Percentiles rank a stretch among this genome's conserved stretches.
These are phyloP conservation scores for Leishmania braziliensis DNA, from an alignment of 208 protist genomes.

Conservation along the genomic window DNA sequence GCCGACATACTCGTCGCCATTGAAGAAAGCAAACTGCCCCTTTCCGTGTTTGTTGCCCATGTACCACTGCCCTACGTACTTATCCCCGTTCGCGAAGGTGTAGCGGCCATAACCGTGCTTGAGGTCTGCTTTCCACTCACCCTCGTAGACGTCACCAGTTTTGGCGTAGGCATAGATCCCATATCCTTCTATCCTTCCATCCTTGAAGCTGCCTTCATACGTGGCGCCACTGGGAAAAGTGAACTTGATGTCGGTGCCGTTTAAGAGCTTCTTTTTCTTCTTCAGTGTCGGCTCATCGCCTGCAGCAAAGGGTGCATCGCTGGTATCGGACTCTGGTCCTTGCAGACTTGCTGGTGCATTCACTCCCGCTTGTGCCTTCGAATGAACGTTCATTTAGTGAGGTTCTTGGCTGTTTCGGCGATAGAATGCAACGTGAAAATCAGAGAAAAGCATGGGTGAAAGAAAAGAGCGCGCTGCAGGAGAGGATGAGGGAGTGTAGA, in stretches of 20 bases:
- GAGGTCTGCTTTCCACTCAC: slow-evolving; percentile 63
- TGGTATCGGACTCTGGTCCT: neutral
- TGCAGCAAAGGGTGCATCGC: neutral
- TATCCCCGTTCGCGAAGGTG: slow-evolving; percentile 58
- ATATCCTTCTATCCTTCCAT: slow-evolving; percentile 61
- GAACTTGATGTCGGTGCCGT: slow-evolving; percentile 53
- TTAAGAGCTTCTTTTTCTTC: slow-evolving; percentile 55
- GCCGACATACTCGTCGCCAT: slow-evolving; percentile 67
- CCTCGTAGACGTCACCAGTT: slow-evolving; percentile 62
- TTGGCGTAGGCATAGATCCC: slow-evolving; percentile 60
- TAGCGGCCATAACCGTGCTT: slow-evolving; percentile 77
- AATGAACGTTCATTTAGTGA: neutral
- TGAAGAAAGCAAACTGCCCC: slow-evolving; percentile 50
- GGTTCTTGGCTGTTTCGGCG: neutral
- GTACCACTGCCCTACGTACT: slow-evolving; percentile 70
- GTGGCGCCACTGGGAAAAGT: slow-evolving; percentile 55
- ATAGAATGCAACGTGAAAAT: neutral
- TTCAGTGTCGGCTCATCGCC: slow-evolving; percentile 7
- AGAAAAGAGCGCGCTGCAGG: neutral
- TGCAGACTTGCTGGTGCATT: neutral
- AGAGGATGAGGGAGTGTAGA: neutral
- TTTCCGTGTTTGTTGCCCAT: slow-evolving; percentile 75
- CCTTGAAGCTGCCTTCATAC: slow-evolving; percentile 58
- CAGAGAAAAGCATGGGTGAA: neutral
- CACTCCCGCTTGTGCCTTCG: neutral